These are phyloP conservation scores for Parafenestella ontariensis DNA, from an alignment of 2,329 filamentous ascomycete species.

Conservation along the genomic window DNA sequence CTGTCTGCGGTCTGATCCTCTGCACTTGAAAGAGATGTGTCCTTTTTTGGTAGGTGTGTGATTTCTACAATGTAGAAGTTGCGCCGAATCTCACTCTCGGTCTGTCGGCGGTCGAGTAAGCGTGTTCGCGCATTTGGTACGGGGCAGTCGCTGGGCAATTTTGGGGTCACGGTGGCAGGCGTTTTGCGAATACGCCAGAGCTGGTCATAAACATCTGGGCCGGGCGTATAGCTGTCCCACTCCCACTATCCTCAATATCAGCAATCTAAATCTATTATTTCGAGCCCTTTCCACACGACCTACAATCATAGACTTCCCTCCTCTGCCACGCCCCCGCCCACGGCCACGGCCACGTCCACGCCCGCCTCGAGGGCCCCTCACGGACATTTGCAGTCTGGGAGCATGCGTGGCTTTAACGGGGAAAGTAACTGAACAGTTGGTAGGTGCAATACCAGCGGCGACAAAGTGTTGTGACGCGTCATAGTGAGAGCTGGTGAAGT, in stretches of 20 bases:
- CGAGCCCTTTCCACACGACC: background rate
- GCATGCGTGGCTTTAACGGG: background rate
- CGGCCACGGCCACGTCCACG: conserved; percentile 23
- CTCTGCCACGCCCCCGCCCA: conserved; percentile 13
- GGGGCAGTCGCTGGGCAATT: conserved; percentile 31
- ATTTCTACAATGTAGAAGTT: conserved; percentile 38
- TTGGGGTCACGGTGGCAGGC: conserved; percentile 34
- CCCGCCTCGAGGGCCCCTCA: conserved; percentile 25
- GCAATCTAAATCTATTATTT: background rate
- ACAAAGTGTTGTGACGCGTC: conserved; percentile 3
- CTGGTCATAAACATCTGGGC: conserved; percentile 36
- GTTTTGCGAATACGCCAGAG: conserved; percentile 39
- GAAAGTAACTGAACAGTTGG: background rate
- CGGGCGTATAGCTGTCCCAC: conserved; percentile 39
- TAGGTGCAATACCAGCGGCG: background rate
- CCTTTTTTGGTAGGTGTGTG: conserved; percentile 4
- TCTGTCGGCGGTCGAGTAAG: conserved; percentile 40
- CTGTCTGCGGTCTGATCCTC: conserved; percentile 1
- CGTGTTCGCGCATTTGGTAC: conserved; percentile 35
- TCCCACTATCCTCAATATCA: conserved; percentile 30
- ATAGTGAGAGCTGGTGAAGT: conserved; percentile 5
- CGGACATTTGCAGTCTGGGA: conserved; percentile 23
- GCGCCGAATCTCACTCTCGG: conserved; percentile 26
- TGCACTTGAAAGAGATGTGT: background rate
- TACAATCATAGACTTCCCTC: conserved; percentile 28